Conservation (phyloP, 2,329 filamentous ascomycete species). For the Botryosphaeria dothidea region DNA sequence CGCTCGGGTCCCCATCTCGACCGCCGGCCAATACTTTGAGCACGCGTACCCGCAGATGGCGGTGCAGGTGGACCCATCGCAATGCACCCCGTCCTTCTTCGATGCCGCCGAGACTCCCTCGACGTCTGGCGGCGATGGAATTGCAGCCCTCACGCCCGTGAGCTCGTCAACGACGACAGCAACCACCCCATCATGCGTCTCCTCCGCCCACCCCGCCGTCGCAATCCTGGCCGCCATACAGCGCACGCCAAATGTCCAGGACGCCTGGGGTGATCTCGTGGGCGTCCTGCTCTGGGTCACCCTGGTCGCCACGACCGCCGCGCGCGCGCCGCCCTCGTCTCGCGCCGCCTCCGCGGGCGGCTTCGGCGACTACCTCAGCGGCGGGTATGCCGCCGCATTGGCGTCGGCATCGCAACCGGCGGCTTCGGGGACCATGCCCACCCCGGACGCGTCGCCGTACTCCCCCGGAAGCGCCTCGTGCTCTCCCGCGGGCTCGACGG, state of each 20-base stretch:
- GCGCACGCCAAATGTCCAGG: conserved; percentile 25
- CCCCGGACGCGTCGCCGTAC: background rate
- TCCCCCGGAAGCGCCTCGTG: background rate
- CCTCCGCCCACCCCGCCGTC: conserved; percentile 12
- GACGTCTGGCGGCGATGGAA: background rate
- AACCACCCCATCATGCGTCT: background rate
- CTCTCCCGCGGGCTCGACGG: background rate
- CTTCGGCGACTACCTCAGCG: background rate
- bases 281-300: conserved; percentile 35
- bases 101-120: background rate
- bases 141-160: background rate
- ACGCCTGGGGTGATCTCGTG: conserved; percentile 34
- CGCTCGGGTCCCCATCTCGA: conserved; percentile 16
- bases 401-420: background rate
- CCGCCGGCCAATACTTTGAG: conserved; percentile 13
- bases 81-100: background rate
- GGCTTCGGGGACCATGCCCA: background rate
- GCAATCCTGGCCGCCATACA: conserved; percentile 16
- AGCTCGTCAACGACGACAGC: background rate
- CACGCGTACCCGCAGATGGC: conserved; percentile 2
- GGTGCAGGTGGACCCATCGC: background rate
- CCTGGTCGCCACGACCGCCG: conserved; percentile 32
- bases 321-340: conserved; percentile 15
- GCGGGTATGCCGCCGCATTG: background rate
- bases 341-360: background rate